Conservation (phyloP, 2,329 filamentous ascomycete genomes). For the Sporothrix phasma region DNA sequence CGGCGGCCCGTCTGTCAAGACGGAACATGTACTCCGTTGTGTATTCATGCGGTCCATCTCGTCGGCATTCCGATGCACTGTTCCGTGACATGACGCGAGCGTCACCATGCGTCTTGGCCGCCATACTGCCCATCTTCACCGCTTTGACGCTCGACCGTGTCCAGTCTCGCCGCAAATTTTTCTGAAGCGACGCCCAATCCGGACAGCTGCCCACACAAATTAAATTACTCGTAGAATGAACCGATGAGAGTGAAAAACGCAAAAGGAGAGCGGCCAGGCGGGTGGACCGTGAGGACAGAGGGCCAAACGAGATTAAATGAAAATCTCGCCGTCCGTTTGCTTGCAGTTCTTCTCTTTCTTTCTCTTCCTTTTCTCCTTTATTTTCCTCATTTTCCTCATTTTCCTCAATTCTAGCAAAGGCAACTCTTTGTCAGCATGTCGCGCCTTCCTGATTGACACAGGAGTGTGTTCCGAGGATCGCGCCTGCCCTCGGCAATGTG, state of each 20-base stretch:
- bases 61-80: no score
- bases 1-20: no score
- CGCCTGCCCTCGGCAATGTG: not conserved
- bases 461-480: not conserved
- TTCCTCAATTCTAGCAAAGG: no score
- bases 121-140: not conserved
- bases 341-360: no score
- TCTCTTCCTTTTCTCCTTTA: not conserved
- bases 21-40: no score
- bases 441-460: not conserved
- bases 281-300: not conserved
- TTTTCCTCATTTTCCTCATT: not conserved
- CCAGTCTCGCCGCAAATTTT: not conserved
- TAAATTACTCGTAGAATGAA: not conserved
- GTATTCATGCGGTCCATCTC: no score
- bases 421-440: not conserved
- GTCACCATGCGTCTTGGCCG: no score
- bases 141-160: not conserved
- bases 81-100: no score
- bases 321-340: not conserved
- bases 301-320: not conserved
- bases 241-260: not conserved
- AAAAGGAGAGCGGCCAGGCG: not conserved
- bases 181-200: not conserved
- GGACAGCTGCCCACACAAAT: not conserved